Percentiles rank a stretch among this genome's conserved stretches.
Evolutionary conservation across 2,329 filamentous ascomycete species (phyloP).

Genomic region (Penicillium capsulatum): DNA sequence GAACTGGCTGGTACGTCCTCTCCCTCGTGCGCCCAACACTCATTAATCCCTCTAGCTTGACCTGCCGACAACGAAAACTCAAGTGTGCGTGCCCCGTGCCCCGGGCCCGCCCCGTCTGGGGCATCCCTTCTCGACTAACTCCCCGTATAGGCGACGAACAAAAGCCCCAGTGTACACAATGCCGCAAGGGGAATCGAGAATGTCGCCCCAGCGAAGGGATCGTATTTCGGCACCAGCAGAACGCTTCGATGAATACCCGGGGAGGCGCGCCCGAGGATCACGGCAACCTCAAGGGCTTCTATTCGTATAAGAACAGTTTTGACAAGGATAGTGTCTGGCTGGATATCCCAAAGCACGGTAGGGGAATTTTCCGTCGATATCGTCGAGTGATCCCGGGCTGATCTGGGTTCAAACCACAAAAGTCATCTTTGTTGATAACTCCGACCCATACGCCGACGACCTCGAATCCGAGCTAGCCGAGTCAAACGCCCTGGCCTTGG

Average conservation of each 20-base stretch:
- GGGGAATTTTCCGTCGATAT: constrained; percentile 8
- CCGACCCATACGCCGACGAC: constrained; percentile 57
- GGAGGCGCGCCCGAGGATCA: constrained; percentile 37
- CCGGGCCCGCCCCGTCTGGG: too few relatives aligned
- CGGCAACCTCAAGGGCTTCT: constrained; percentile 56
- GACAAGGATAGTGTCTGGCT: constrained; percentile 59
- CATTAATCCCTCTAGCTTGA: constrained; percentile 39
- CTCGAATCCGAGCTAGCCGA: constrained; percentile 35
- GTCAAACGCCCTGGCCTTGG: constrained; percentile 28
- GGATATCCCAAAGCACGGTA: constrained; percentile 57
- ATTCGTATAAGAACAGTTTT: constrained; percentile 64
- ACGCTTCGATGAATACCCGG: constrained; percentile 61
- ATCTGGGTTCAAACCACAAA: too few relatives aligned
- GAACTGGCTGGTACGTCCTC: constrained; percentile 41
- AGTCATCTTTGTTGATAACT: constrained; percentile 61
- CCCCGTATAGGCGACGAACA: constrained; percentile 48
- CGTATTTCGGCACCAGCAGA: constrained; percentile 65
- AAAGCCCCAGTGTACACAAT: constrained; percentile 59
- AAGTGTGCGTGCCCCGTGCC: constrained; percentile 46
- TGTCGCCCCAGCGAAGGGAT: constrained; percentile 60
- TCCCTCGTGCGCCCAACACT: background rate
- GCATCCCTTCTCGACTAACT: too few relatives aligned
- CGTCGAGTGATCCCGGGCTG: too few relatives aligned
- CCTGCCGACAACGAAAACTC: constrained; percentile 58
- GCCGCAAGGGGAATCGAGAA: constrained; percentile 56